These are phyloP conservation scores for Casaregolazyma lundiana DNA, from an alignment of 1,139 yeast species.

Conservation along the genomic window DNA sequence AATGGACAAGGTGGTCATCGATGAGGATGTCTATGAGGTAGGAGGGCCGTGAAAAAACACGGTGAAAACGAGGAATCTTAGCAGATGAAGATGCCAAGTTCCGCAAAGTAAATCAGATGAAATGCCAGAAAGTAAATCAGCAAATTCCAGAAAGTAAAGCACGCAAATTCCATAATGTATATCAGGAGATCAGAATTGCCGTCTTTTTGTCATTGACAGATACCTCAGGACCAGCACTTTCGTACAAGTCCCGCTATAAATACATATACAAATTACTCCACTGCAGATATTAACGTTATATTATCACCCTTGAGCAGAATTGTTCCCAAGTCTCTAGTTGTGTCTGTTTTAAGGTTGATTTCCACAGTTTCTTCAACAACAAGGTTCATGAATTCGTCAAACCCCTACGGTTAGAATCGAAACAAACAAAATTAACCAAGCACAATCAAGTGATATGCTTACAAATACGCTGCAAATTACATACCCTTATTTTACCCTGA, in stretches of 20 bases:
- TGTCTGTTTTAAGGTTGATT: constrained; percentile 44
- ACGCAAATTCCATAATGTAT: too few species aligned
- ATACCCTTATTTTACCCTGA: constrained; percentile 64
- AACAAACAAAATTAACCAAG: background rate
- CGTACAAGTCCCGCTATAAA: background rate
- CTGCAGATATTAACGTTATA: constrained; percentile 70
- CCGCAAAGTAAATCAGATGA: too few species aligned
- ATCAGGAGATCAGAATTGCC: too few species aligned
- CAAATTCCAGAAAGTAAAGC: too few species aligned
- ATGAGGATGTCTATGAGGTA: constrained; percentile 8
- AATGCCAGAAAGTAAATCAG: too few species aligned
- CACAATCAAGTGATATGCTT: background rate
- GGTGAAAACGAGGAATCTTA: background rate
- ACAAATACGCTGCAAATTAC: constrained; percentile 10
- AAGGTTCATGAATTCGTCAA: constrained; percentile 96
- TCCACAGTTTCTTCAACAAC: constrained; percentile 91
- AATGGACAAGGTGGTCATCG: constrained; percentile 57
- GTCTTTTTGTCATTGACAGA: too few species aligned
- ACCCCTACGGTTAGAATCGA: constrained; percentile 47
- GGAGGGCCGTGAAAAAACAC: background rate
- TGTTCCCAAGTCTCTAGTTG: constrained; percentile 40
- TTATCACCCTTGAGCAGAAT: constrained; percentile 90
- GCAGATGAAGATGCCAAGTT: background rate
- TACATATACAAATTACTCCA: constrained; percentile 36
- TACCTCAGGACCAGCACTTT: background rate